A percentile compares a stretch with the other conserved stretches of the same genome.
phyloP scores from a whole-genome alignment of 2,329 filamentous ascomycete genomes.

The Venturia nashicola region DNA sequence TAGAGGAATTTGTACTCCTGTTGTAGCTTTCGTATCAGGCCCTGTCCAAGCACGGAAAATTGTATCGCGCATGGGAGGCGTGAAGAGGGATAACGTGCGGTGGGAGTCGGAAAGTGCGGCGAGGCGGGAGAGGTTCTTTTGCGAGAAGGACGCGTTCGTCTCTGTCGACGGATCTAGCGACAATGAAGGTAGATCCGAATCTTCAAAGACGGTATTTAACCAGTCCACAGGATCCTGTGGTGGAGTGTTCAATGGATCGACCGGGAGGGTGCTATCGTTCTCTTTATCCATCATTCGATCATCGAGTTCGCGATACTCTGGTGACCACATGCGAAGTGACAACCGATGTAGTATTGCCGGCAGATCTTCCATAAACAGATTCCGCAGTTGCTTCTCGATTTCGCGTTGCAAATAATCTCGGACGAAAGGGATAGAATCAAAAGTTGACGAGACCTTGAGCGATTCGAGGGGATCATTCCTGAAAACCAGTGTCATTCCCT shows the following conservation, averaged over 20 bases:
- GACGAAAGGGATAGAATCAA: slow-evolving; percentile 97
- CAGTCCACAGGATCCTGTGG: slow-evolving; percentile 74
- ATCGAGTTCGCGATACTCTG: slow-evolving; percentile 65
- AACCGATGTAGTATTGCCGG: slow-evolving; percentile 92
- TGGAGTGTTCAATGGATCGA: slow-evolving; percentile 72
- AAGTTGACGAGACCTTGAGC: slow-evolving; percentile 95
- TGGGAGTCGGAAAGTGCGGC: slow-evolving; percentile 79
- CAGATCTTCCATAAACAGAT: slow-evolving; percentile 94
- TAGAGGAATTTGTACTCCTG: slow-evolving; percentile 26
- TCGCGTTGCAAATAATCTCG: slow-evolving; percentile 93
- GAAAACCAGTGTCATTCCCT: slow-evolving; percentile 92
- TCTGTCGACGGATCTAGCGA: slow-evolving; percentile 70
- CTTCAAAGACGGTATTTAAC: slow-evolving; percentile 63
- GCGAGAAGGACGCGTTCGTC: slow-evolving; percentile 81
- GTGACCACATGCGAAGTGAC: slow-evolving; percentile 79
- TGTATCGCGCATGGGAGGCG: slow-evolving; percentile 77
- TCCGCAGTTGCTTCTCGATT: slow-evolving; percentile 85
- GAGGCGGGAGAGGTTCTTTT: slow-evolving; percentile 80
- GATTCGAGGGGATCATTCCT: slow-evolving; percentile 96
- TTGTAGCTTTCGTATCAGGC: slow-evolving; percentile 50
- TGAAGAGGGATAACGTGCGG: slow-evolving; percentile 80
- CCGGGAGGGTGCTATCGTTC: slow-evolving; percentile 37
- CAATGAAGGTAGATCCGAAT: slow-evolving; percentile 62
- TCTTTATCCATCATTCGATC: slow-evolving; percentile 35
- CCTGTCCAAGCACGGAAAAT: slow-evolving; percentile 90